phyloP scores from a whole-genome alignment of 1,284 basidiomycete species.

The Fistulinella staudtii region DNA sequence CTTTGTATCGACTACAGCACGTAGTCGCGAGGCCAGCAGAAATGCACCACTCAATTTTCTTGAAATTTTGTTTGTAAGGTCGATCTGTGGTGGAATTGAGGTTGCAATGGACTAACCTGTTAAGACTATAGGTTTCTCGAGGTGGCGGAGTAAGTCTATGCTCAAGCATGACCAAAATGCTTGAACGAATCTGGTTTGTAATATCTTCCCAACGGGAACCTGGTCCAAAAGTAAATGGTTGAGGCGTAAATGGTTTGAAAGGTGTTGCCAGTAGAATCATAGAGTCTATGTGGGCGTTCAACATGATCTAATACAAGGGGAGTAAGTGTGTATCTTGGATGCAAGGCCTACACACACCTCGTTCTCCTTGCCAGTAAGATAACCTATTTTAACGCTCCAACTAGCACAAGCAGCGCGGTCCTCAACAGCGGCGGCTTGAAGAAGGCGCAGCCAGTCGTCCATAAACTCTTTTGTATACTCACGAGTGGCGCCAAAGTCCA shows the following conservation, averaged over 20 bases:
- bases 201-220: slow-evolving; percentile 63
- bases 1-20: slow-evolving; percentile 69
- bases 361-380: slow-evolving; percentile 87
- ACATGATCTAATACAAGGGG: slow-evolving; percentile 63
- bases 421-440: slow-evolving; percentile 73
- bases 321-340: neutral
- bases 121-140: slow-evolving; percentile 91
- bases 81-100: neutral
- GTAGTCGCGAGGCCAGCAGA: slow-evolving; percentile 81
- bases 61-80: neutral
- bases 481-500: slow-evolving; percentile 95
- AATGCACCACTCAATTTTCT: slow-evolving; percentile 93
- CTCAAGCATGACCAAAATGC: slow-evolving; percentile 90
- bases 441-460: slow-evolving; percentile 79
- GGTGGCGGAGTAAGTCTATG: slow-evolving; percentile 92
- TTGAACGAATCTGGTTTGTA: slow-evolving; percentile 69
- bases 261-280: slow-evolving; percentile 82
- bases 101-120: slow-evolving; percentile 49
- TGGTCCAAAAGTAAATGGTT: slow-evolving; percentile 71
- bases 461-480: slow-evolving; percentile 87
- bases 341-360: slow-evolving; percentile 43
- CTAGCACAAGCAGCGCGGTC: slow-evolving; percentile 69
- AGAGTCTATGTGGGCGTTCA: slow-evolving; percentile 83
- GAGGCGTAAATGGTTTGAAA: slow-evolving; percentile 59
- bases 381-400: slow-evolving; percentile 80